phyloP scores from a whole-genome alignment of 371 early-diverging fungal species.

The Mucor sp. region DNA sequence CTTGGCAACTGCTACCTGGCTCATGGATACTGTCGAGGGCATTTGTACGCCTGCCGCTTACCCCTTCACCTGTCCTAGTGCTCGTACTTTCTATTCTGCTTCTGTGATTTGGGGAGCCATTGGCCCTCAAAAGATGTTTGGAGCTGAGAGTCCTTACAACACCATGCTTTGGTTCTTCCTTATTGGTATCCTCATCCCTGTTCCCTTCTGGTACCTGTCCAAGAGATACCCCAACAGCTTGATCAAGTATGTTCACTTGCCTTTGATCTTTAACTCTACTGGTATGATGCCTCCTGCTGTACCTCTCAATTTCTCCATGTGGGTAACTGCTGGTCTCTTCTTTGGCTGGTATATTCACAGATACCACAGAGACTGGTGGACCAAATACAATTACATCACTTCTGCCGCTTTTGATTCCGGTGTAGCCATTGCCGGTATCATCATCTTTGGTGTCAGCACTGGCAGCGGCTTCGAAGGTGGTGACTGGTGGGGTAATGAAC shows the following conservation, averaged over 20 bases:
- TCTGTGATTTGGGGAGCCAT: slow-evolving; percentile 76
- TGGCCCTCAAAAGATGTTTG: slow-evolving; percentile 74
- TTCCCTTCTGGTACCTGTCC: slow-evolving; percentile 56
- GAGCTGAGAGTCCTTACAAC: slow-evolving; percentile 55
- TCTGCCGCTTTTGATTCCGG: slow-evolving; percentile 80
- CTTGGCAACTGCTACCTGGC: slow-evolving; percentile 62
- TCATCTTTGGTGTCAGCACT: slow-evolving; percentile 50
- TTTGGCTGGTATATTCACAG: slow-evolving; percentile 64
- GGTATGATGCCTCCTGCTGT: slow-evolving; percentile 73
- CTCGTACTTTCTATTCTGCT: slow-evolving; percentile 67
- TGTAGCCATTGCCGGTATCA: slow-evolving; percentile 48
- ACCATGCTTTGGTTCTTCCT: slow-evolving; percentile 62
- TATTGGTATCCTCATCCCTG: slow-evolving; percentile 64
- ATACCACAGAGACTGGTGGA: slow-evolving; percentile 66
- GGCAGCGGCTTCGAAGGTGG: slow-evolving; percentile 21
- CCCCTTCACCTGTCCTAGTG: slow-evolving; percentile 65
- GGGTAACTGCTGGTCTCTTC: slow-evolving; percentile 65
- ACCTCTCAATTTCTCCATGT: slow-evolving; percentile 60
- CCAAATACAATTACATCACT: slow-evolving; percentile 71
- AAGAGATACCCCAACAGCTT: slow-evolving; percentile 54
- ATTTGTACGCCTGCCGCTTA: slow-evolving; percentile 56
- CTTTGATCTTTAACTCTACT: slow-evolving; percentile 66
- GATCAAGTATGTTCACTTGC: slow-evolving; percentile 64
- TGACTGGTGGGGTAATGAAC: slow-evolving; percentile 43
- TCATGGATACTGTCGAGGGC: slow-evolving; percentile 56